Conservation (phyloP, 768 basidiomycete genomes). For the Rhizopogon vinicolor region DNA sequence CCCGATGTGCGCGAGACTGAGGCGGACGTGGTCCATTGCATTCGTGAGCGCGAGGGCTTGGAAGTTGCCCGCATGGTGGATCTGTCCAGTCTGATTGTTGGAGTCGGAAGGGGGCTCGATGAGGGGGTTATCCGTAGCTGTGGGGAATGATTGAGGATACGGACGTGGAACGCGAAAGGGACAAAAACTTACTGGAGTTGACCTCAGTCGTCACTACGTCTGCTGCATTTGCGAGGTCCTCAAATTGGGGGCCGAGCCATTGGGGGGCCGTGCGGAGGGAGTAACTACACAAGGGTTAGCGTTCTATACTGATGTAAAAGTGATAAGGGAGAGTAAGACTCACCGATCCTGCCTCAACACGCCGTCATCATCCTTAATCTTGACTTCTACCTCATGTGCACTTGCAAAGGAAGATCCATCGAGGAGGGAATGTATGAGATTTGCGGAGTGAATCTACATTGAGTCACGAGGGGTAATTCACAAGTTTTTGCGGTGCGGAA, state of each 20-base stretch:
- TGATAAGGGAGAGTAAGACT: background rate
- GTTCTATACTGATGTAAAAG: too few relatives aligned
- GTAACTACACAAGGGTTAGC: conserved; percentile 15
- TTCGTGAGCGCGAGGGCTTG: conserved; percentile 85
- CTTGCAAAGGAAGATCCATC: conserved; percentile 64
- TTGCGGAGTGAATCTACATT: conserved; percentile 61
- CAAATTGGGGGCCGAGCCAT: conserved; percentile 82
- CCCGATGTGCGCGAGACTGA: conserved; percentile 65
- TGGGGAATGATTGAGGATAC: background rate
- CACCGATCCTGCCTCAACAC: conserved; percentile 79
- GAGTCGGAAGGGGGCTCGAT: conserved; percentile 71
- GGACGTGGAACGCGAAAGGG: background rate
- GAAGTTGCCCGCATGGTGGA: conserved; percentile 88
- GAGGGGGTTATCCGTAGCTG: conserved; percentile 86
- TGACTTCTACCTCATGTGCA: conserved; percentile 69
- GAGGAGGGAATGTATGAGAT: conserved; percentile 63
- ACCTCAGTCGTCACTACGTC: conserved; percentile 67
- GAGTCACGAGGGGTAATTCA: background rate
- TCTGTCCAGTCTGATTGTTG: conserved; percentile 32
- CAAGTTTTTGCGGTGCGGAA: background rate
- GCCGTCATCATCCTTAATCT: conserved; percentile 68
- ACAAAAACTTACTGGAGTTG: conserved; percentile 63
- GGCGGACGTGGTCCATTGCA: conserved; percentile 83
- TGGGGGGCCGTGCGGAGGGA: conserved; percentile 70
- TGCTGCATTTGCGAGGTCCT: conserved; percentile 66